A percentile compares a stretch with the other conserved stretches of the same genome.
Conservation (phyloP, 176 grass and related monocot genomes). For the Musa itinerans region DNA sequence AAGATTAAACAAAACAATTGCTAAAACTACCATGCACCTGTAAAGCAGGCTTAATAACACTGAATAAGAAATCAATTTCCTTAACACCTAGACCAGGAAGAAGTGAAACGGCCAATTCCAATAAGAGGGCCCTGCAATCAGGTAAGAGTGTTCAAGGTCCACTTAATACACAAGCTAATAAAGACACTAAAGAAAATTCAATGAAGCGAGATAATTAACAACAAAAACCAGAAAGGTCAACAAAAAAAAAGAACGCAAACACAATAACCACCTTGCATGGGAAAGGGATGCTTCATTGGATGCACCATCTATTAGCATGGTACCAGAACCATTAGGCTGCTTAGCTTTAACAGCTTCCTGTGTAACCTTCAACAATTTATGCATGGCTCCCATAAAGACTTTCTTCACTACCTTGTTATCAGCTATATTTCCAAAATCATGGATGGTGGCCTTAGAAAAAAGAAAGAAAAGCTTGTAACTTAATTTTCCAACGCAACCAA, state of each 20-base stretch:
- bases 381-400: slow-evolving; percentile 53
- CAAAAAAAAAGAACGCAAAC: background rate
- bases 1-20: background rate
- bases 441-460: slow-evolving; percentile 54
- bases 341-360: slow-evolving; percentile 56
- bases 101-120: slow-evolving; percentile 79
- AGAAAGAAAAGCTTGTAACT: slow-evolving; percentile 12
- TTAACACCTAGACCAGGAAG: slow-evolving; percentile 61
- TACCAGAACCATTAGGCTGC: slow-evolving; percentile 31
- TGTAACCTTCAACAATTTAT: slow-evolving; percentile 64
- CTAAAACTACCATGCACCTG: slow-evolving; percentile 35
- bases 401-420: slow-evolving; percentile 57
- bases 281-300: slow-evolving; percentile 14
- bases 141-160: background rate
- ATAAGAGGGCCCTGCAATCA: slow-evolving; percentile 63
- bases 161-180: background rate
- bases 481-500: background rate
- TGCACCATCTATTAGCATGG: slow-evolving; percentile 52
- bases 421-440: slow-evolving; percentile 71
- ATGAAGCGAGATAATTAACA: slow-evolving; percentile 1
- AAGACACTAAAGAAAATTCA: slow-evolving; percentile 18
- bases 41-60: slow-evolving; percentile 81
- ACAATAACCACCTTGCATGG: slow-evolving; percentile 7
- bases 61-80: slow-evolving; percentile 64
- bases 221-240: slow-evolving; percentile 7